Conservation (phyloP, 345 rosid species). For the Abelmoschus esculentus region DNA sequence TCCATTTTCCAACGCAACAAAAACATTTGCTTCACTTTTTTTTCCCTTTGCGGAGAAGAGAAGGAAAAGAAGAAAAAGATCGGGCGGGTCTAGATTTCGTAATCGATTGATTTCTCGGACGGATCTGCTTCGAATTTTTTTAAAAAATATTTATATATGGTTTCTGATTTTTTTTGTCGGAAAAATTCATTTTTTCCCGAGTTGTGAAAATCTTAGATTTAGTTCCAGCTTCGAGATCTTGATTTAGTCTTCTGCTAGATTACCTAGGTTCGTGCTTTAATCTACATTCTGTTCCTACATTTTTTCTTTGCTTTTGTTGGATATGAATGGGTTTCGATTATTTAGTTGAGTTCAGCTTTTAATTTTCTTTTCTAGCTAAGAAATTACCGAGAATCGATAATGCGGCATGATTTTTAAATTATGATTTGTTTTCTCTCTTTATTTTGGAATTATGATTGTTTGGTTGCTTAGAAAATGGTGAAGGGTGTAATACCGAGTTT, state of each 20-base stretch:
- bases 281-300: not conserved
- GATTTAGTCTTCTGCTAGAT: slow-evolving; percentile 13
- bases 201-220: not conserved
- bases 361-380: slow-evolving; percentile 7
- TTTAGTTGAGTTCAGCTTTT: not conserved
- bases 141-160: not conserved
- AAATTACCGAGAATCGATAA: slow-evolving; percentile 2
- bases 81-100: not conserved
- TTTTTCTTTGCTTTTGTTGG: slow-evolving; percentile 14
- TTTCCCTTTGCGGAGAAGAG: not conserved
- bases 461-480: slow-evolving; percentile 10
- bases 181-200: not conserved
- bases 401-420: not conserved
- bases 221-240: not conserved
- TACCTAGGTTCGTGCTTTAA: slow-evolving; percentile 21
- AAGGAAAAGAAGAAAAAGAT: not conserved
- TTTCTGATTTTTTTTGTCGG: not conserved
- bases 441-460: slow-evolving; percentile 16
- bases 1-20: slow-evolving; percentile 3
- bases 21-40: not conserved
- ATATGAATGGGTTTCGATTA: slow-evolving; percentile 22
- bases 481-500: slow-evolving; percentile 6
- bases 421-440: not conserved
- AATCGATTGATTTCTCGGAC: not conserved
- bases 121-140: not conserved